phyloP scores from a whole-genome alignment of 192 early-diverging fungal species.

The Coemansia sp. region DNA sequence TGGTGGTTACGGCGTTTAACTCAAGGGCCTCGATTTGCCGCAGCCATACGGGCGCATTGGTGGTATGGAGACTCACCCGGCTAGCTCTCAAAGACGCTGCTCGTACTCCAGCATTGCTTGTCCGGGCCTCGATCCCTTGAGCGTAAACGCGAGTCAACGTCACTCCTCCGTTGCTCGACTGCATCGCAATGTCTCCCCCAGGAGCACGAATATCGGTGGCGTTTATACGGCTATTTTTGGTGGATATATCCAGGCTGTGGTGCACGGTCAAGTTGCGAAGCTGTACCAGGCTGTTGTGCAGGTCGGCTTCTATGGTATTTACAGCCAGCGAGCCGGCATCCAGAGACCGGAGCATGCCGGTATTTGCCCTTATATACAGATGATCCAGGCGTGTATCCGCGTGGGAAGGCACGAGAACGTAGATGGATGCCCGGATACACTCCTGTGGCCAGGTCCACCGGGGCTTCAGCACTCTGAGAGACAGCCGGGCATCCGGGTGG shows the following conservation, averaged over 20 bases:
- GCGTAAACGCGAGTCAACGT: neutral
- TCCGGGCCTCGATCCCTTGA: neutral
- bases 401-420: slow-evolving; percentile 9
- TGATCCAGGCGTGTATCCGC: no score
- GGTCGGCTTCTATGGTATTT: neutral
- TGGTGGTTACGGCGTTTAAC: slow-evolving; percentile 11
- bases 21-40: neutral
- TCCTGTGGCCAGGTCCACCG: slow-evolving; percentile 31
- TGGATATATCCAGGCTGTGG: slow-evolving; percentile 11
- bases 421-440: slow-evolving; percentile 28
- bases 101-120: slow-evolving; percentile 8
- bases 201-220: slow-evolving; percentile 4
- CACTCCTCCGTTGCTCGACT: slow-evolving; percentile 13
- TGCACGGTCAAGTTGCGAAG: slow-evolving; percentile 12
- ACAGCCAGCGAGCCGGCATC: slow-evolving; percentile 15
- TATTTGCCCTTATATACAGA: slow-evolving; percentile 13
- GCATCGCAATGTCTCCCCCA: neutral
- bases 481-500: neutral
- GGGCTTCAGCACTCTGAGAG: slow-evolving; percentile 9
- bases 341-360: slow-evolving; percentile 9
- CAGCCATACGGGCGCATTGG: slow-evolving; percentile 14
- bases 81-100: neutral
- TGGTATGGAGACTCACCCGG: slow-evolving; percentile 3
- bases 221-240: slow-evolving; percentile 18
- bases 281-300: slow-evolving; percentile 18